A percentile compares a stretch with the other conserved stretches of the same genome.
phyloP scores from a whole-genome alignment of 495 filamentous ascomycete genomes.

The Chaetomium tenue region DNA sequence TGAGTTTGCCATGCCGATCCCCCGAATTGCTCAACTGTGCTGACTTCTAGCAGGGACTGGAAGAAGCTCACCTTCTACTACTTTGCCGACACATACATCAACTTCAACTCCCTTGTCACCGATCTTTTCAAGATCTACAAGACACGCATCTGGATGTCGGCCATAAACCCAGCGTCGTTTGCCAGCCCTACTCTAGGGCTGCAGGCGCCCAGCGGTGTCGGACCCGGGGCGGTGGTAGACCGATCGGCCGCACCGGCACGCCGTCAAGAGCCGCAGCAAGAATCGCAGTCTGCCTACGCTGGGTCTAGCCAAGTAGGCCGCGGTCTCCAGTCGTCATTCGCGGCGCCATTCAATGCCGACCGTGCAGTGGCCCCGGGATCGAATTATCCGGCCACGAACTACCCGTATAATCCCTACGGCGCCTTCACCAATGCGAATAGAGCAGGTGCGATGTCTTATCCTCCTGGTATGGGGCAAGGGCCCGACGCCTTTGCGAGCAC shows the following conservation, averaged over 20 bases:
- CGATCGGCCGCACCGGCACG: conserved; percentile 46
- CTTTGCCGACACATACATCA: conserved; percentile 96
- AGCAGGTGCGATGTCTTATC: conserved; percentile 34
- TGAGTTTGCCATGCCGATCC: conserved; percentile 47
- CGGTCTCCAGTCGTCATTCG: conserved; percentile 40
- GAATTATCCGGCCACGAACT: conserved; percentile 38
- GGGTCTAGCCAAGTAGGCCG: conserved; percentile 39
- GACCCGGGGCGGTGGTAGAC: conserved; percentile 57
- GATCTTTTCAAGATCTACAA: conserved; percentile 99
- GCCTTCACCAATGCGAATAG: conserved; percentile 44
- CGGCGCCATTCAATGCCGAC: conserved; percentile 39
- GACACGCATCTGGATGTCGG: conserved; percentile 98
- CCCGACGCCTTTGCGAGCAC: conserved; percentile 44
- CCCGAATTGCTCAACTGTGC: conserved; percentile 58
- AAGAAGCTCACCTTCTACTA: conserved; percentile 99
- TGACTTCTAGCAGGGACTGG: conserved; percentile 70
- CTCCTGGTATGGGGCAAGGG: conserved; percentile 40
- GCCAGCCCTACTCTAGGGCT: conserved; percentile 75
- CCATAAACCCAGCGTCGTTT: conserved; percentile 96
- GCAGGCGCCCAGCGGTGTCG: conserved; percentile 62
- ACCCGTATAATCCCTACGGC: conserved; percentile 47
- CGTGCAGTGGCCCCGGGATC: conserved; percentile 35
- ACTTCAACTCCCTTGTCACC: conserved; percentile 95
- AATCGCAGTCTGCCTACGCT: conserved; percentile 42
- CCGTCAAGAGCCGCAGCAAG: conserved; percentile 47